Conservation (phyloP, 169 alveolate genomes). For the Prorocentrum cordatum region DNA sequence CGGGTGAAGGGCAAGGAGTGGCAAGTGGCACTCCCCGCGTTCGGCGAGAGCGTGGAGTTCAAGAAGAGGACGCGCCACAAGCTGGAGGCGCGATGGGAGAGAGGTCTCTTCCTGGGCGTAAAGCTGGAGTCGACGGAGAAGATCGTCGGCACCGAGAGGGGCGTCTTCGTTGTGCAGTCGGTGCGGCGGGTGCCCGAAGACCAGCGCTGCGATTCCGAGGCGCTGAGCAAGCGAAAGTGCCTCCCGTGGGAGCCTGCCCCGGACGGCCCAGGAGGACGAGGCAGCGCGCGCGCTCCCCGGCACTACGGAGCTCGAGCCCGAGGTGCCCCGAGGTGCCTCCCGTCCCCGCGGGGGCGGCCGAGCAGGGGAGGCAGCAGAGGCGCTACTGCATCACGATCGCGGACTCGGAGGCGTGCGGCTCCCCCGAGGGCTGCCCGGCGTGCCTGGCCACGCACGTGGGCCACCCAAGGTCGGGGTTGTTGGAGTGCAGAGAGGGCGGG, state of each 20-base stretch:
- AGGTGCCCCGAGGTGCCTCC: no score
- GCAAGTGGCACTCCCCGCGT: neutral
- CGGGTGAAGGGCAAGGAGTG: neutral
- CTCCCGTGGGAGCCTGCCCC: neutral
- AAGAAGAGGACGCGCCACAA: neutral
- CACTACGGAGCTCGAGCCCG: neutral
- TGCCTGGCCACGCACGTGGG: no score
- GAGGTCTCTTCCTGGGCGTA: neutral
- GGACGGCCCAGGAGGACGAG: no score
- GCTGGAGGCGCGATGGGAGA: neutral
- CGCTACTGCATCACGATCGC: neutral
- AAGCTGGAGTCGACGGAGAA: neutral
- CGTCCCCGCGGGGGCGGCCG: neutral
- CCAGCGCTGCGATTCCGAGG: neutral
- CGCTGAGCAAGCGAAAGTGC: neutral
- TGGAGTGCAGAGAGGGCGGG: no score
- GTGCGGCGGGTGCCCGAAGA: neutral
- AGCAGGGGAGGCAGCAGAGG: neutral
- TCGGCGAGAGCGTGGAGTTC: conserved; percentile 2
- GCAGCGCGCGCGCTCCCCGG: no score
- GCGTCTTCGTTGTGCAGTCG: neutral
- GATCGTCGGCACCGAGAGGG: neutral
- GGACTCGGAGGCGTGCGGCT: neutral
- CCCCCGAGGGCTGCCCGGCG: neutral
- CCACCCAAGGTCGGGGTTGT: no score